phyloP scores from a whole-genome alignment of 441 rosid genomes.

The Melastoma candidum region DNA sequence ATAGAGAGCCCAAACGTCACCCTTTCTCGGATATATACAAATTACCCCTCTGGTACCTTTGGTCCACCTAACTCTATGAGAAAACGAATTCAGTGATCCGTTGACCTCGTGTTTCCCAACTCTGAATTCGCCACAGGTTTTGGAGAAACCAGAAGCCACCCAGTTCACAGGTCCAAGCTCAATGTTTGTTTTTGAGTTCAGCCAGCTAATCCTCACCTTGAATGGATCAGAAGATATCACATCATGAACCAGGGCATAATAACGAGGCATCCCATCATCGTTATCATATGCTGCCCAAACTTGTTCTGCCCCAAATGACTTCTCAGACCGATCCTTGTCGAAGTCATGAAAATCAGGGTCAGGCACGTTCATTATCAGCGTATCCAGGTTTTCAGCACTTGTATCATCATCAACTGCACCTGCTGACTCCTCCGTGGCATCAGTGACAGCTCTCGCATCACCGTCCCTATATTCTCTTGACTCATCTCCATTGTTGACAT shows the following conservation, averaged over 20 bases:
- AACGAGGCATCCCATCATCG: slow-evolving; percentile 92
- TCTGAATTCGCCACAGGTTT: slow-evolving; percentile 89
- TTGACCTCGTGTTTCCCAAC: slow-evolving; percentile 44
- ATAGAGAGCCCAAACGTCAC: slow-evolving; percentile 91
- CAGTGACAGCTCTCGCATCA: slow-evolving; percentile 11
- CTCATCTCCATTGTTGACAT: slow-evolving; percentile 15
- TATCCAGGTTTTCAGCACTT: slow-evolving; percentile 23
- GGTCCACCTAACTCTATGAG: slow-evolving; percentile 69
- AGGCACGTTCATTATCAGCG: slow-evolving; percentile 43
- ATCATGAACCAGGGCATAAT: slow-evolving; percentile 74
- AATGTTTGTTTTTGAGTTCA: slow-evolving; percentile 57
- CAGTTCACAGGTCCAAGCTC: slow-evolving; percentile 69
- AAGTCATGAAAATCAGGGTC: slow-evolving; percentile 80
- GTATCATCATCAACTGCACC: slow-evolving; percentile 18
- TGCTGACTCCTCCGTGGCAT: slow-evolving; percentile 13
- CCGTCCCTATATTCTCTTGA: slow-evolving; percentile 7
- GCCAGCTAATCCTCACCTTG: slow-evolving; percentile 85
- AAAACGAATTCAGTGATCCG: slow-evolving; percentile 55
- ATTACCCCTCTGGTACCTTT: slow-evolving; percentile 67
- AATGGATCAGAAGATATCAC: slow-evolving; percentile 69
- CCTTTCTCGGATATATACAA: slow-evolving; percentile 61
- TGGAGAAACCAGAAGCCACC: slow-evolving; percentile 72
- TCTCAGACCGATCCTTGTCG: slow-evolving; percentile 66
- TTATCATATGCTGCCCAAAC: slow-evolving; percentile 95
- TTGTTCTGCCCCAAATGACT: slow-evolving; percentile 55